Evolutionary conservation across 495 filamentous ascomycete species (phyloP), one percentile per base, ranked within the genome.

Genomic region (Penicillium steckii): DNA sequence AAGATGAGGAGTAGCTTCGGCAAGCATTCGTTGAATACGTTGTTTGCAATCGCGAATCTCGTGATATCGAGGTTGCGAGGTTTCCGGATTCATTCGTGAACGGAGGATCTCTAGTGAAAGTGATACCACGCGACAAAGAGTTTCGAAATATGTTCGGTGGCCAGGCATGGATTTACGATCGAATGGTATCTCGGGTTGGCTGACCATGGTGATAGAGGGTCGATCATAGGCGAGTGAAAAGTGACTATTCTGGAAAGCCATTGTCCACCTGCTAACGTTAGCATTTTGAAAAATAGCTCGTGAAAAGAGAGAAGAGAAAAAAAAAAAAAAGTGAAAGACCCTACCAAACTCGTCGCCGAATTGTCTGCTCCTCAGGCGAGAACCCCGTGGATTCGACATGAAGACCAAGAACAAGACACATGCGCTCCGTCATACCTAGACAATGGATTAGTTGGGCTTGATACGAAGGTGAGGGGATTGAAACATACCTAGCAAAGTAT

Each of bases 201-300:
- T 77, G 26, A 78, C 71, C 54, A 78, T 76, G 4, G 77, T 79
- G 24, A 79, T 78, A 4, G 80, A 80, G 13, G 77, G 78, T 33
- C 82, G 65, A 54, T 85, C 82, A 67, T 83, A 85, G 4, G 80
- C 79, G 19, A 85, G 75, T 5, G 79, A 83, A 33, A 85, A 76
- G 44, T 84, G 73, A 47, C 78, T 81, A 50, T 85, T 82, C 52
- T 84, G 82, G 66, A 82, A 85, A 4, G 82, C 72, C 62, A 85
- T 74, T 12, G 78, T 68, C 81, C 82, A 85, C 73, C 71, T 74
- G 25, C 15, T 25, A 29, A 38, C 24, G 41, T 65, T 4, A 68
- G 51, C 41, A 49, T 13, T 3, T 35, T 6, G n/a, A 6, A 35
- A 35, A 10, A 18, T 10, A 10, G 13, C 3, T 2, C 9, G 8